Conservation (phyloP, 176 grass and related monocot species). For the Lolium multiflorum region DNA sequence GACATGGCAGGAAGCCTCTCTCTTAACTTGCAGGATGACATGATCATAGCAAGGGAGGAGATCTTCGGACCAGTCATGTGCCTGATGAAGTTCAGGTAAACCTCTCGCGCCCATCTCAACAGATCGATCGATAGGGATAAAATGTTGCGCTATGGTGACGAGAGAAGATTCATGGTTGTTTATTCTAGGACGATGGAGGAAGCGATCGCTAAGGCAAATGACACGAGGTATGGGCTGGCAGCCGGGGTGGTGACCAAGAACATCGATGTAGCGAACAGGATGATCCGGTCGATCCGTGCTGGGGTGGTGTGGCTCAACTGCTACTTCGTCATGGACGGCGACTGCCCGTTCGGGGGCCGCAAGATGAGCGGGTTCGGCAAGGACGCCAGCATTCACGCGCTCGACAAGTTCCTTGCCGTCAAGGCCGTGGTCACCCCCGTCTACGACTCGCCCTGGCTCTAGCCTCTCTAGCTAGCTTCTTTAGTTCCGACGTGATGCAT, state of each 20-base stretch:
- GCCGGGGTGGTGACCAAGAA: constrained; percentile 63
- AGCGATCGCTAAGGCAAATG: constrained; percentile 65
- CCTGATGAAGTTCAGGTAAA: constrained; percentile 81
- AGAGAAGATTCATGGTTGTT: background rate
- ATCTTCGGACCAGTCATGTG: constrained; percentile 87
- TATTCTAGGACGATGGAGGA: constrained; percentile 66
- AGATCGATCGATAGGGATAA: background rate
- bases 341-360: constrained; percentile 64
- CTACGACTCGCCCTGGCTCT: constrained; percentile 68
- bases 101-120: background rate
- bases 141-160: background rate
- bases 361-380: constrained; percentile 86
- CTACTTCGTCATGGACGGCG: constrained; percentile 54
- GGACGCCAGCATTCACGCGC: constrained; percentile 68
- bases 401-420: constrained; percentile 72
- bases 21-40: constrained; percentile 43
- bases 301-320: constrained; percentile 85
- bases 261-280: constrained; percentile 67
- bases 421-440: constrained; percentile 75
- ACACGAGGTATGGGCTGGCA: constrained; percentile 57
- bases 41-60: constrained; percentile 75
- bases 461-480: background rate
- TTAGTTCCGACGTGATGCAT: too few relatives aligned
- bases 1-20: background rate
- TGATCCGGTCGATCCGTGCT: constrained; percentile 63